Percentiles rank a stretch among this genome's conserved stretches.
These are phyloP conservation scores for Moesziomyces antarcticus DNA, from an alignment of 1,284 basidiomycete genomes.

Conservation along the genomic window DNA sequence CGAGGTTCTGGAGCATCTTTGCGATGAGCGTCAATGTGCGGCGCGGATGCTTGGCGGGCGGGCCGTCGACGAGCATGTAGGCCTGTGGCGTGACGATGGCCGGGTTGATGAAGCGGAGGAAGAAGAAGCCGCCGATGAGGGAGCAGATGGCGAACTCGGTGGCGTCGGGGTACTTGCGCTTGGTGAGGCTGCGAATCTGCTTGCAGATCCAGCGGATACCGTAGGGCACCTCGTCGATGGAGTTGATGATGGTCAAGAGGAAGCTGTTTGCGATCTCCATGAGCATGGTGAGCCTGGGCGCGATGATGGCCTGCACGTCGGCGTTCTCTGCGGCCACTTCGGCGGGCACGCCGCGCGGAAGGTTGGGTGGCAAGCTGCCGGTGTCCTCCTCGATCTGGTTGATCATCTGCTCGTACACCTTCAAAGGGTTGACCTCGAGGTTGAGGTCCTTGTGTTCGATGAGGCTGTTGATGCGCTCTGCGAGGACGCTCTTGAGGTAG, in stretches of 20 bases:
- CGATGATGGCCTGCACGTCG: conserved; percentile 97
- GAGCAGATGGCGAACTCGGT: conserved; percentile 98
- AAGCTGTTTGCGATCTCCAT: conserved; percentile 99
- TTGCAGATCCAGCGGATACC: conserved; percentile 99
- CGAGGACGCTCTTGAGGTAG: conserved; percentile 94
- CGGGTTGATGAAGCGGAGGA: conserved; percentile 99
- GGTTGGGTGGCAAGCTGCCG: conserved; percentile 85
- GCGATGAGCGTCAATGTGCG: conserved; percentile 96
- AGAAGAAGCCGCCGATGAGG: conserved; percentile 99
- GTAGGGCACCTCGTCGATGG: conserved; percentile 95
- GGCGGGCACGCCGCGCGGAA: conserved; percentile 89
- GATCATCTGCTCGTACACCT: conserved; percentile 73
- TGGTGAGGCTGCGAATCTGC: conserved; percentile 93
- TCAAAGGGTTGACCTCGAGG: conserved; percentile 97
- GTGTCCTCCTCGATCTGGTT: conserved; percentile 97
- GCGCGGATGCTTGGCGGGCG: conserved; percentile 95
- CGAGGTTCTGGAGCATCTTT: conserved; percentile 99
- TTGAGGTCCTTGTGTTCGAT: conserved; percentile 99
- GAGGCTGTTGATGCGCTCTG: conserved; percentile 95
- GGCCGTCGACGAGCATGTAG: conserved; percentile 97
- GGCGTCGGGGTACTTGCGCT: conserved; percentile 98
- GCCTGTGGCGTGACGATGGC: conserved; percentile 99
- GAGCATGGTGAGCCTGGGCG: conserved; percentile 93
- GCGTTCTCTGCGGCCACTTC: conserved; percentile 91
- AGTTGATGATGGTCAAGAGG: conserved; percentile 96